Percentiles rank a stretch among this genome's conserved stretches.
phyloP scores from a whole-genome alignment of 169 alveolate species.

The Babesia bovis region DNA sequence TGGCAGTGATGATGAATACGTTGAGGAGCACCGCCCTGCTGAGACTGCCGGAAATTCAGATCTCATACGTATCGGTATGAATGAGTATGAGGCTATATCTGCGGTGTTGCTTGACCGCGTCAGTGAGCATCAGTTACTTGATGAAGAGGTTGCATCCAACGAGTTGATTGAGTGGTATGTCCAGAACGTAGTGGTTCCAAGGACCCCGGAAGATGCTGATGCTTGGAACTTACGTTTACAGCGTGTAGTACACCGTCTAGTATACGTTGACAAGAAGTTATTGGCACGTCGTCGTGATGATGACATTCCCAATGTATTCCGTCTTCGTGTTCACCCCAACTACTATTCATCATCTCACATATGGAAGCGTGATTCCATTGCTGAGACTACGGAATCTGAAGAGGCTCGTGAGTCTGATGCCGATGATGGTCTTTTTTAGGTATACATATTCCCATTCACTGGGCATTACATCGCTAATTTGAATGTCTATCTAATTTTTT shows the following conservation, averaged over 20 bases:
- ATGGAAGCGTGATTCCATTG: conserved; percentile 37
- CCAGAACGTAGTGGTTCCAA: conserved; percentile 67
- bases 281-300: conserved; percentile 55
- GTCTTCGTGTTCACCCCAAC: conserved; percentile 77
- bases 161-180: conserved; percentile 75
- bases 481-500: too few species aligned
- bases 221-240: conserved; percentile 74
- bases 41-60: conserved; percentile 6
- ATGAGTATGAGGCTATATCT: conserved; percentile 71
- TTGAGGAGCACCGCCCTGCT: not conserved
- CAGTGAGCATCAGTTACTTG: conserved; percentile 69
- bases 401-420: not conserved
- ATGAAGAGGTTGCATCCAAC: conserved; percentile 65
- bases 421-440: too few species aligned
- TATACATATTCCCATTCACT: too few species aligned
- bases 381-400: not conserved
- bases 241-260: conserved; percentile 67
- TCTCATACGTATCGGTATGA: conserved; percentile 50
- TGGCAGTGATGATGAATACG: not conserved
- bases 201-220: conserved; percentile 73
- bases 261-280: conserved; percentile 72
- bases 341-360: conserved; percentile 65
- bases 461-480: too few species aligned
- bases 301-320: conserved; percentile 63
- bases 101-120: conserved; percentile 75